These are phyloP conservation scores for Penicillium hesseltinei DNA, from an alignment of 2,329 filamentous ascomycete species.

Conservation along the genomic window DNA sequence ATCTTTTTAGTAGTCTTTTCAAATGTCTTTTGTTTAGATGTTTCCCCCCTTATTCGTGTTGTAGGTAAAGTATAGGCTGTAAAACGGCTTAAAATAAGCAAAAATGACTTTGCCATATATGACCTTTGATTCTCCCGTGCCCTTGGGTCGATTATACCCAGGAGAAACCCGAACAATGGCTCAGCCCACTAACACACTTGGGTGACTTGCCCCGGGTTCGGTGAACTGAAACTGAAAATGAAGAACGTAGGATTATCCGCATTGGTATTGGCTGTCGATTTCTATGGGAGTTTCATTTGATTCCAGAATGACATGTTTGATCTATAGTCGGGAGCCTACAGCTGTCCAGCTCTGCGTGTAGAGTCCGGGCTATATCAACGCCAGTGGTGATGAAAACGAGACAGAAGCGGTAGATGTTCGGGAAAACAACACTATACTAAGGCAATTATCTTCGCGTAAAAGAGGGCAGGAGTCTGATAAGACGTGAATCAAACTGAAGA, in stretches of 20 bases:
- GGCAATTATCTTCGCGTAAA: neutral
- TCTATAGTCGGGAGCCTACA: neutral
- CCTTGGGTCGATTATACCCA: neutral
- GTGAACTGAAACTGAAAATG: neutral
- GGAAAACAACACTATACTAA: neutral
- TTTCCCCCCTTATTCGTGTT: neutral
- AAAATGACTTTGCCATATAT: neutral
- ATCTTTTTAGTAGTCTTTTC: neutral
- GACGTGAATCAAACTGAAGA: neutral
- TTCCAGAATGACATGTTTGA: neutral
- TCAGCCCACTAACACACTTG: neutral
- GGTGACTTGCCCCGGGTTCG: neutral
- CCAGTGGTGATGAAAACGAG: neutral
- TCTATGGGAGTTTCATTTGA: neutral
- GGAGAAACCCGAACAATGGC: neutral
- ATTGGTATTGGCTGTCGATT: neutral
- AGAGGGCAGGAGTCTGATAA: neutral
- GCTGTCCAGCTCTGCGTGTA: neutral
- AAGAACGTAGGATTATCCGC: neutral
- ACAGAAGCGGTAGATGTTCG: neutral
- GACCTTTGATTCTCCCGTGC: neutral
- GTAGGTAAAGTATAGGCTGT: too few relatives aligned
- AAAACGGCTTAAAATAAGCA: neutral
- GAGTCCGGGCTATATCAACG: neutral
- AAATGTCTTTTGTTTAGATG: neutral